Evolutionary conservation across 208 protist species (phyloP), one percentile per base, ranked within the genome.

Genomic region (Crithidia thermophila): DNA sequence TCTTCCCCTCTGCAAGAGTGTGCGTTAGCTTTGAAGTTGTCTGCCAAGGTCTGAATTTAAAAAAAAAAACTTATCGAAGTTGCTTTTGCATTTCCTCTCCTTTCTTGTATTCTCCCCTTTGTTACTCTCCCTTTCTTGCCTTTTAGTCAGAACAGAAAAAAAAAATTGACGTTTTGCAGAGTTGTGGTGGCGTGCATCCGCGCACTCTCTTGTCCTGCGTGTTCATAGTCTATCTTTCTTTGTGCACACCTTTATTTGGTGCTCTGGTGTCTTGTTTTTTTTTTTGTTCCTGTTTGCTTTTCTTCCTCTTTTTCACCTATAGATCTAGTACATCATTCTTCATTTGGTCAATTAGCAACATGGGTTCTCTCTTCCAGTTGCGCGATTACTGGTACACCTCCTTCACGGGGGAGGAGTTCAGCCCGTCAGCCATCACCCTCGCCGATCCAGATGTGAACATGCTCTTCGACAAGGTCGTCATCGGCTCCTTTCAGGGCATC

Each of bases 281-380:
- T 0, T 65, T 63, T 57, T 53, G 5, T 39, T 36, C 5, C n/a
- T 52, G 4, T 45, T 68, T 25, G 23, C 34, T 70, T 33, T 63
- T 56, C 45, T 14, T 74, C 53, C 14, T 61, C 40, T 30, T 40
- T 37, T 45, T 69, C 18, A 30, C 31, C 49, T 53, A 16, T 33
- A 23, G 42, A n/a, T n/a, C n/a, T n/a, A n/a, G n/a, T n/a, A n/a
- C n/a, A n/a, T n/a, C n/a, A n/a, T n/a, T n/a, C n/a, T n/a, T n/a
- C n/a, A n/a, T n/a, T n/a, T n/a, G n/a, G n/a, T n/a, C n/a, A n/a
- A n/a, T n/a, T n/a, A n/a, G n/a, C n/a, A n/a, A n/a, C n/a, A 97
- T 97, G 89, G 93, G 92, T 20, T 97, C 91, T 0, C 75, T 98
- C 7, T 98, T 97, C 57, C 91, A 95, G 67, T 55, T 95, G 33